A percentile compares a stretch with the other conserved stretches of the same genome.
Evolutionary conservation across 1,284 basidiomycete genomes (phyloP).

Genomic region (Rhodotorula sp.): DNA sequence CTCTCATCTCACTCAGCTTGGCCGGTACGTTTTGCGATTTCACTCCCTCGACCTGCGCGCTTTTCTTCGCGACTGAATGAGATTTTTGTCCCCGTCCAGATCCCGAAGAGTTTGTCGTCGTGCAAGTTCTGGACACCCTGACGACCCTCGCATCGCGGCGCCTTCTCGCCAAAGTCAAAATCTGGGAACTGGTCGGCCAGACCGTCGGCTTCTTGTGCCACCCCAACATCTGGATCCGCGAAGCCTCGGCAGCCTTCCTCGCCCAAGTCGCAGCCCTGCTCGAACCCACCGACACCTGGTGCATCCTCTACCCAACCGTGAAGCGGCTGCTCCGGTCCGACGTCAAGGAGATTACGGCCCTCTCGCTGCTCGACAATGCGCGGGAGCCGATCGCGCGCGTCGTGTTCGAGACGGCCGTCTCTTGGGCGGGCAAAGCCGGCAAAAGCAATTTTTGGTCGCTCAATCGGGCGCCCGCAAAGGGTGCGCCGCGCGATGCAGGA

Average conservation of each 20-base stretch:
- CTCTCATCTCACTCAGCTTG: conserved; percentile 86
- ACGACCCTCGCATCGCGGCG: conserved; percentile 81
- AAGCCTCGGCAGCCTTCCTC: conserved; percentile 83
- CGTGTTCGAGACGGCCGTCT: conserved; percentile 78
- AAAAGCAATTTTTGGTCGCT: conserved; percentile 54
- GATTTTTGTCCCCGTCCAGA: conserved; percentile 57
- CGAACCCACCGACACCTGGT: conserved; percentile 86
- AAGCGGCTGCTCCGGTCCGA: conserved; percentile 83
- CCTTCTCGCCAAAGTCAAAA: conserved; percentile 82
- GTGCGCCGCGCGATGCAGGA: conserved; percentile 53
- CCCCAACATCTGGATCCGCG: conserved; percentile 93
- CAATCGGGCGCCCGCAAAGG: conserved; percentile 59
- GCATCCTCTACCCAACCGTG: conserved; percentile 87
- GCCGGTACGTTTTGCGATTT: conserved; percentile 61
- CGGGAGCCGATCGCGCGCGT: conserved; percentile 75
- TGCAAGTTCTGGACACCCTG: conserved; percentile 77
- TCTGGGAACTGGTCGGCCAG: conserved; percentile 88
- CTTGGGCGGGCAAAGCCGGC: conserved; percentile 67
- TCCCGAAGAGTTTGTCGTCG: conserved; percentile 88
- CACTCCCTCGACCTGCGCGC: neutral
- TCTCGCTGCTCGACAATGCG: conserved; percentile 68
- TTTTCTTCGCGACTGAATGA: neutral
- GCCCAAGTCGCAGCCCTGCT: conserved; percentile 76
- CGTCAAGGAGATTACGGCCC: conserved; percentile 71
- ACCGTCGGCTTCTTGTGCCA: conserved; percentile 88